Evolutionary conservation across 306 rosid species (phyloP).

Genomic region (Fragaria nilgerrensis): DNA sequence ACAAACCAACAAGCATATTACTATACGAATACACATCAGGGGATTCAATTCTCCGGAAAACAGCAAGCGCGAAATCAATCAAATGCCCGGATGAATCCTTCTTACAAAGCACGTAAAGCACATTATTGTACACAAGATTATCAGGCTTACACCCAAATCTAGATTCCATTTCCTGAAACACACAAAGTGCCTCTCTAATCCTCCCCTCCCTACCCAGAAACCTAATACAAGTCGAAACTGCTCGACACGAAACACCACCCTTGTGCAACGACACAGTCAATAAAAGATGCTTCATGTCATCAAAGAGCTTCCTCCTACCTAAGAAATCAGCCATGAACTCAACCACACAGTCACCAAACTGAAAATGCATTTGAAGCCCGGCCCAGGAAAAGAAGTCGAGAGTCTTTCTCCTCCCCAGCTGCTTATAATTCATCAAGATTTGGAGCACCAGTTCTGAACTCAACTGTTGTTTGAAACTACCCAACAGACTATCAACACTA

Average conservation of each 20-base stretch:
- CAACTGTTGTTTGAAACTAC: conserved; percentile 27
- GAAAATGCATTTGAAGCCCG: conserved; percentile 55
- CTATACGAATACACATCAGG: conserved; percentile 70
- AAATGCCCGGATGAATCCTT: conserved; percentile 51
- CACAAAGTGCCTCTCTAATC: conserved; percentile 48
- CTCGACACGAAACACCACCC: conserved; percentile 47
- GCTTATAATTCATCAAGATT: conserved; percentile 52
- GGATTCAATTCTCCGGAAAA: conserved; percentile 48
- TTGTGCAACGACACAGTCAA: conserved; percentile 39
- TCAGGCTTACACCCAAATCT: conserved; percentile 58
- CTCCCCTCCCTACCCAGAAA: conserved; percentile 76
- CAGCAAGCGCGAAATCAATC: conserved; percentile 47
- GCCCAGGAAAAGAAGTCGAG: conserved; percentile 69
- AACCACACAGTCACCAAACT: conserved; percentile 50
- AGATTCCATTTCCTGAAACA: conserved; percentile 64
- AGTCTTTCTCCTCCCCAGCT: conserved; percentile 58
- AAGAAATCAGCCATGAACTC: conserved; percentile 76
- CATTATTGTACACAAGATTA: conserved; percentile 60
- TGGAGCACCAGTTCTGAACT: conserved; percentile 52
- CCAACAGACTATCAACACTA: conserved; percentile 35
- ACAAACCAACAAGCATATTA: conserved; percentile 65
- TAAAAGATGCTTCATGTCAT: conserved; percentile 66
- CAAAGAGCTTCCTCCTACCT: conserved; percentile 73
- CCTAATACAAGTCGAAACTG: conserved; percentile 61
- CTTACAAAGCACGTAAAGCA: conserved; percentile 76